These are phyloP conservation scores for Pseudoneurospora amorphoporcata DNA, from an alignment of 495 filamentous ascomycete genomes.

Conservation along the genomic window DNA sequence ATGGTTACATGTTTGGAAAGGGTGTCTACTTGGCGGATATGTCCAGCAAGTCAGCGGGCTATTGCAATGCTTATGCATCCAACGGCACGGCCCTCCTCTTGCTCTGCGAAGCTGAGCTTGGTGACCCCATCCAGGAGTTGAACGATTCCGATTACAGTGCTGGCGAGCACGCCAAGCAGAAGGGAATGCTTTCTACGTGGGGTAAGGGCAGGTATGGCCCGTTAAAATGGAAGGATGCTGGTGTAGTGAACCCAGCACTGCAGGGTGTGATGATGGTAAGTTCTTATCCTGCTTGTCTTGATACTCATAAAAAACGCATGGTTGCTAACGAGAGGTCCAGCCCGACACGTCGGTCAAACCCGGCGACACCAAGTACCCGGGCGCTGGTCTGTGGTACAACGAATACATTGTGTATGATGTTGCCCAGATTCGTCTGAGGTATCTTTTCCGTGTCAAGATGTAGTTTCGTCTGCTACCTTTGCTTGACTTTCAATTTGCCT, in stretches of 20 bases:
- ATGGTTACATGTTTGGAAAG: slow-evolving; percentile 74
- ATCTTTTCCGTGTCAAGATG: slow-evolving; percentile 60
- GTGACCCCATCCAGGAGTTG: slow-evolving; percentile 56
- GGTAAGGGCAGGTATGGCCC: slow-evolving; percentile 55
- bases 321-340: slow-evolving; percentile 11
- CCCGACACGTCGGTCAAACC: slow-evolving; percentile 35
- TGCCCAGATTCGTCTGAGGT: slow-evolving; percentile 65
- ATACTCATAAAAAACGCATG: background rate
- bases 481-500: background rate
- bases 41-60: slow-evolving; percentile 61
- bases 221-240: slow-evolving; percentile 65
- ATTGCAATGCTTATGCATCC: slow-evolving; percentile 47
- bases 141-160: slow-evolving; percentile 45
- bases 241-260: slow-evolving; percentile 48
- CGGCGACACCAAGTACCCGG: slow-evolving; percentile 23
- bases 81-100: slow-evolving; percentile 47
- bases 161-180: slow-evolving; percentile 46
- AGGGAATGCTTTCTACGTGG: slow-evolving; percentile 52
- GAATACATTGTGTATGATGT: slow-evolving; percentile 77
- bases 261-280: slow-evolving; percentile 54
- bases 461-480: background rate
- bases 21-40: slow-evolving; percentile 88
- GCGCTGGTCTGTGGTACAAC: slow-evolving; percentile 43
- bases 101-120: slow-evolving; percentile 73
- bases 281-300: background rate